phyloP scores from a whole-genome alignment of 768 basidiomycete genomes.

The Tephrocybe sp. region DNA sequence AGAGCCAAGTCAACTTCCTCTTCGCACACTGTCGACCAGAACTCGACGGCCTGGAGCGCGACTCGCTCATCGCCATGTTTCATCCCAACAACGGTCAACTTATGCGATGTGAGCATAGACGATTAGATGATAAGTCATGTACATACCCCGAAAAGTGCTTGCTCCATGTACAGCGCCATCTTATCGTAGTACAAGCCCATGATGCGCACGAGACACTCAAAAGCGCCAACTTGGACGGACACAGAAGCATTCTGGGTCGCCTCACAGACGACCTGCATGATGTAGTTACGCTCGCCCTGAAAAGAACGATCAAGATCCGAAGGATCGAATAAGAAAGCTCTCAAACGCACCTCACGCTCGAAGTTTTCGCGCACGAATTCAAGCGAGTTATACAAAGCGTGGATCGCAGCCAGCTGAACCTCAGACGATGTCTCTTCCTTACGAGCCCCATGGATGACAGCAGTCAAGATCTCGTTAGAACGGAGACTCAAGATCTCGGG shows the following conservation, averaged over 20 bases:
- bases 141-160: slow-evolving; percentile 93
- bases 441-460: slow-evolving; percentile 96
- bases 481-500: slow-evolving; percentile 87
- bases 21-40: slow-evolving; percentile 99
- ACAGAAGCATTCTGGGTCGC: slow-evolving; percentile 86
- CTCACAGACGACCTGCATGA: slow-evolving; percentile 99
- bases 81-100: slow-evolving; percentile 99
- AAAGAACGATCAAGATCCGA: slow-evolving; percentile 13
- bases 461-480: slow-evolving; percentile 97
- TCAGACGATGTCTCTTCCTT: slow-evolving; percentile 92
- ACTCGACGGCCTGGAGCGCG: slow-evolving; percentile 95
- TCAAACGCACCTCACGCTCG: slow-evolving; percentile 84
- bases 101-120: slow-evolving; percentile 17
- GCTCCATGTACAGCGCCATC: slow-evolving; percentile 99
- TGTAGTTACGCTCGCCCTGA: slow-evolving; percentile 98
- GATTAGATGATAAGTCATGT: slow-evolving; percentile 10
- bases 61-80: slow-evolving; percentile 89
- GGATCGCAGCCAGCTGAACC: slow-evolving; percentile 91
- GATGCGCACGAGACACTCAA: slow-evolving; percentile 93
- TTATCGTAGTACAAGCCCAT: slow-evolving; percentile 99
- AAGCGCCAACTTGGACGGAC: slow-evolving; percentile 91
- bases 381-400: slow-evolving; percentile 91
- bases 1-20: slow-evolving; percentile 92
- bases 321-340: background rate
- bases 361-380: slow-evolving; percentile 99